Percentiles rank a stretch among this genome's conserved stretches.
phyloP scores from a whole-genome alignment of 352 stramenopile species.

The Pythium brassicae region DNA sequence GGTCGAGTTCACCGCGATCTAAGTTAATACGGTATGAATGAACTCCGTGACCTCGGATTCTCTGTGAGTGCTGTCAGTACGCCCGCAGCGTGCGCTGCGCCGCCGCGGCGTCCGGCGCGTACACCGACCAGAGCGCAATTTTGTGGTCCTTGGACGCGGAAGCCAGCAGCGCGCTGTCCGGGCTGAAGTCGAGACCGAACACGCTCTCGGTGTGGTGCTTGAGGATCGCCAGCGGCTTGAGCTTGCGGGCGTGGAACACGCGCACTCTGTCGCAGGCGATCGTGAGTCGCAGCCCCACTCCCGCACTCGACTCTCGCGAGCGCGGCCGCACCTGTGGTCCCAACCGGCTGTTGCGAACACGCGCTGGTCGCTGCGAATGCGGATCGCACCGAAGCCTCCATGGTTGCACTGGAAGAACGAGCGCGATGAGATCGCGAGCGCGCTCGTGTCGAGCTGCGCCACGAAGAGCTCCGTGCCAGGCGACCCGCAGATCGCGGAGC shows the following conservation, averaged over 20 bases:
- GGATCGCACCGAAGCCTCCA: constrained; percentile 61
- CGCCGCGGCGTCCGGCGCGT: constrained; percentile 28
- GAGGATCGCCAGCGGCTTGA: constrained; percentile 72
- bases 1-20: constrained; percentile 67
- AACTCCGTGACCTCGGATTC: too few relatives aligned
- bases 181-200: constrained; percentile 64
- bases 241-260: constrained; percentile 69
- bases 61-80: constrained; percentile 17
- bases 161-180: constrained; percentile 47
- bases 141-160: constrained; percentile 81
- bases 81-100: constrained; percentile 22
- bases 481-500: constrained; percentile 55
- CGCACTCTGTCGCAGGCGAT: constrained; percentile 25
- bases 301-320: not conserved
- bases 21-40: not conserved
- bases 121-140: constrained; percentile 78
- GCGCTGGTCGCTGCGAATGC: constrained; percentile 63
- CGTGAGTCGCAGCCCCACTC: not conserved
- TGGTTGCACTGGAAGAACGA: constrained; percentile 58
- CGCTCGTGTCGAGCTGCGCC: constrained; percentile 36
- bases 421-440: constrained; percentile 27
- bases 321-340: constrained; percentile 48
- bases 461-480: constrained; percentile 48
- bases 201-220: constrained; percentile 80
- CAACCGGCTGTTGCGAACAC: constrained; percentile 78